Evolutionary conservation across 176 grass and related monocot species (phyloP), one percentile per base, ranked within the genome.

Genomic region (Tillandsia leiboldiana): DNA sequence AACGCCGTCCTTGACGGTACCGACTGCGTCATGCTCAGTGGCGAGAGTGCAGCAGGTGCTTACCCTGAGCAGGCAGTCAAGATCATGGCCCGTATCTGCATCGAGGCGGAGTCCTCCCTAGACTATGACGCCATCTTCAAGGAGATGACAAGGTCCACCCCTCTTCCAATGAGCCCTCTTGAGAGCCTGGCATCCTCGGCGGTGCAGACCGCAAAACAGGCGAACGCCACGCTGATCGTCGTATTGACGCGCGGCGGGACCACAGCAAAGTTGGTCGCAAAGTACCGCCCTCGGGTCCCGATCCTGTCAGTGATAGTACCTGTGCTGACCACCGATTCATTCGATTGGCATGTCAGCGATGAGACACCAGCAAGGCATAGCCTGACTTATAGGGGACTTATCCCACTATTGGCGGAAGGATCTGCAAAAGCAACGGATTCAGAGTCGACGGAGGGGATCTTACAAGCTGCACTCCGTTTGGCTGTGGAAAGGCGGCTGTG

Each of bases 101-200:
- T 67, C 5, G 65, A 67, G 65, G 65, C 65, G 48, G 65, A 67
- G 65, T 67, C 65, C 33, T 67, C 65, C 65, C 65, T 67, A 1
- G 65, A 67, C 65, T 49, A 48, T 49, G 65, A 49, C 1, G 26
- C 65, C 65, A 49, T 67, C 65, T 67, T 49, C 42, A 67, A 67
- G 65, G 65, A 67, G 65, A 67, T 67, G 65, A 67, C 48, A 67
- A 67, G 28, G 27, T 67, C 65, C 48, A 33, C 65, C 18, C 65
- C 65, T 67, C 65, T 67, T 47, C 65, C 65, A 9, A 67, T 67
- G 65, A 67, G 65, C 33, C 65, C 65, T 48, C 48, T 67, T 27
- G 65, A 67, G 28, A 67, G 65, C 9, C 65, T 67, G 15, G 65
- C 65, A n/a, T 67, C 65, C 33, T 67, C 65, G 11, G 65, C 65